phyloP scores from a whole-genome alignment of 2,329 filamentous ascomycete species.

The Pseudogymnoascus sp. region DNA sequence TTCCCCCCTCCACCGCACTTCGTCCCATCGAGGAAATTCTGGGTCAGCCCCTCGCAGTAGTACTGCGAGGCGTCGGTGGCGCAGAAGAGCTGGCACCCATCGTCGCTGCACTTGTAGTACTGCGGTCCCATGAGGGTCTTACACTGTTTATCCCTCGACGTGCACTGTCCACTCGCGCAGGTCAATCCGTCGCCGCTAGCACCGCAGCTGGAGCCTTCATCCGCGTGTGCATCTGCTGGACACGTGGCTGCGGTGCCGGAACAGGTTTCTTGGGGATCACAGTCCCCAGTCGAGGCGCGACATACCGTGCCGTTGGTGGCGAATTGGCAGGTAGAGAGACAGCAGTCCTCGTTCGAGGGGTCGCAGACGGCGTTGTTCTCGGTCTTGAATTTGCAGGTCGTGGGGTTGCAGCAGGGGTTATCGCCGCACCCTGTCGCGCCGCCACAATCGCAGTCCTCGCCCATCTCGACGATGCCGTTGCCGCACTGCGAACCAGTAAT shows the following conservation, averaged over 20 bases:
- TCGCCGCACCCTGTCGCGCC: constrained; percentile 63
- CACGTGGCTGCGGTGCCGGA: constrained; percentile 66
- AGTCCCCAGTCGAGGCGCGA: constrained; percentile 69
- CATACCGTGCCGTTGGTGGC: constrained; percentile 66
- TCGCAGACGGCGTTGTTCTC: constrained; percentile 65
- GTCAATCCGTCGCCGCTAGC: constrained; percentile 48
- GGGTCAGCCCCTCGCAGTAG: constrained; percentile 69
- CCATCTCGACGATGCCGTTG: constrained; percentile 91
- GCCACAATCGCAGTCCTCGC: constrained; percentile 95
- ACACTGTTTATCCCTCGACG: constrained; percentile 84
- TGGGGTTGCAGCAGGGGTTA: constrained; percentile 78
- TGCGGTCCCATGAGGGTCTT: constrained; percentile 73
- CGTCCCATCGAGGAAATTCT: constrained; percentile 93
- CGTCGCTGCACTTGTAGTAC: constrained; percentile 70
- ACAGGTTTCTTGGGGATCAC: constrained; percentile 82
- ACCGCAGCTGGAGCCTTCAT: constrained; percentile 69
- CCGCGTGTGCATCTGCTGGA: constrained; percentile 62
- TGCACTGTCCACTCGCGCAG: constrained; percentile 92
- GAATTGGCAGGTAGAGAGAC: constrained; percentile 60
- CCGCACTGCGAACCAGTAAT: constrained; percentile 83
- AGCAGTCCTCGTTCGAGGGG: constrained; percentile 76
- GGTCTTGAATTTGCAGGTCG: constrained; percentile 76
- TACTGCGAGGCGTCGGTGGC: constrained; percentile 47
- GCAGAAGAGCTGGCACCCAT: constrained; percentile 72
- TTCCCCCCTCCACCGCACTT: constrained; percentile 71